Evolutionary conservation across 202 grass and related monocot genomes (phyloP).

Genomic region (Digitaria exilis): DNA sequence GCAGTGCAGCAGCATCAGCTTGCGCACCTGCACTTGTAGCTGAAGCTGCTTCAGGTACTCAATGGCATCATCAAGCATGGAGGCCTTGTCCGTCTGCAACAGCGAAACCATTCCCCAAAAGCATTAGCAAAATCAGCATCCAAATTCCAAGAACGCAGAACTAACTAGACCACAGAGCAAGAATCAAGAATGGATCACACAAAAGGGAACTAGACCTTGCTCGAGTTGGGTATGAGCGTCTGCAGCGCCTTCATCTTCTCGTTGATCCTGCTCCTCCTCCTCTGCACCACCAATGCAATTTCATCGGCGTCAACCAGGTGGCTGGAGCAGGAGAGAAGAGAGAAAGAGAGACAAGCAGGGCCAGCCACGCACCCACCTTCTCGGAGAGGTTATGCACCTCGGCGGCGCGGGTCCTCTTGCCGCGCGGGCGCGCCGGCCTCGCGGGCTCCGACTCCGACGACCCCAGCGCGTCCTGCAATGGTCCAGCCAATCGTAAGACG

Average conservation of each 20-base stretch:
- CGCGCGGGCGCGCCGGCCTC: slow-evolving; percentile 54
- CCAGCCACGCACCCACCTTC: slow-evolving; percentile 42
- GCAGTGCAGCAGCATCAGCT: background rate
- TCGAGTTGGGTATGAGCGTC: slow-evolving; percentile 86
- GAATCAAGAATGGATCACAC: background rate
- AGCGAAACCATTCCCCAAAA: background rate
- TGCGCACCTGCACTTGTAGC: slow-evolving; percentile 86
- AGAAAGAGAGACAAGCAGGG: background rate
- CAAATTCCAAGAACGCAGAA: background rate
- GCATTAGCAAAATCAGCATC: slow-evolving; percentile 15
- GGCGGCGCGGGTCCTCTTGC: slow-evolving; percentile 82
- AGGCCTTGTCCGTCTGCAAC: slow-evolving; percentile 89
- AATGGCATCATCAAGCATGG: slow-evolving; percentile 97
- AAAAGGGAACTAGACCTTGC: too few species aligned
- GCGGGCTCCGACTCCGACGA: slow-evolving; percentile 62
- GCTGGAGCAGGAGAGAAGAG: background rate
- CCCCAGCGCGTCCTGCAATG: slow-evolving; percentile 57
- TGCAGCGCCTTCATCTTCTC: slow-evolving; percentile 99
- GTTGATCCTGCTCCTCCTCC: slow-evolving; percentile 89
- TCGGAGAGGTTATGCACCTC: slow-evolving; percentile 97
- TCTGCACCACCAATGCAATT: slow-evolving; percentile 22
- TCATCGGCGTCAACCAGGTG: background rate
- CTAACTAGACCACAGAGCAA: background rate
- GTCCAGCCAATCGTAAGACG: background rate
- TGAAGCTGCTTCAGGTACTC: slow-evolving; percentile 98